Evolutionary conservation across 495 filamentous ascomycete species (phyloP).

Genomic region (Stereocaulon alpinum): DNA sequence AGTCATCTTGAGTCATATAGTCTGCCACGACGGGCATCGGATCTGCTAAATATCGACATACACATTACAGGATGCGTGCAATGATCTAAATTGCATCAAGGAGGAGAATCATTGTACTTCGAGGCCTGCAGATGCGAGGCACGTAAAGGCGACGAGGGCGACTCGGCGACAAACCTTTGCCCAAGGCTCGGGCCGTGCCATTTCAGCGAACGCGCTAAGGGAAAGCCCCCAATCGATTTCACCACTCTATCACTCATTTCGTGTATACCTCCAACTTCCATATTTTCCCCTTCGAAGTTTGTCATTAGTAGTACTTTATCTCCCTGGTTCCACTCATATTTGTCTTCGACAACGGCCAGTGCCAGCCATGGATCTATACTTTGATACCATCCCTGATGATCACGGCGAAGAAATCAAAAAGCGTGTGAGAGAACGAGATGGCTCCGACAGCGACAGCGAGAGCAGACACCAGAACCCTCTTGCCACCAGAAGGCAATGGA

Average conservation of each 20-base stretch:
- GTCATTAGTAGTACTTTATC: not conserved
- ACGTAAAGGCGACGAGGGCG: no score
- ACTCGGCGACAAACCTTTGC: no score
- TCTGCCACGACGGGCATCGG: not conserved
- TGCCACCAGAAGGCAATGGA: slow-evolving; percentile 4
- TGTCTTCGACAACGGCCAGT: slow-evolving; percentile 1
- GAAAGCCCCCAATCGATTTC: not conserved
- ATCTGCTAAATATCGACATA: not conserved
- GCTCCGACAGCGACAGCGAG: slow-evolving; percentile 3
- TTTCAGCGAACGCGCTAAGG: no score
- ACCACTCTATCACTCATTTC: not conserved
- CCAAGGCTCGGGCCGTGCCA: no score
- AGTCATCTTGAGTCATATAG: not conserved
- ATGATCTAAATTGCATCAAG: not conserved
- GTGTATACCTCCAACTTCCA: not conserved
- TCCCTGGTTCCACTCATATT: not conserved
- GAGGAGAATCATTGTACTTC: not conserved
- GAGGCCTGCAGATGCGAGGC: no score
- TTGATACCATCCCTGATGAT: slow-evolving; percentile 11
- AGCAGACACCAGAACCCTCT: not conserved
- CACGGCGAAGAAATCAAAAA: slow-evolving; percentile 6
- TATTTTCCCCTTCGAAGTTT: not conserved
- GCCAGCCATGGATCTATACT: slow-evolving; percentile 4
- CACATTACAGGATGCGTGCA: not conserved
- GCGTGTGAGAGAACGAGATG: slow-evolving; percentile 4